phyloP scores from a whole-genome alignment of 2,329 filamentous ascomycete species.

The Xylaria digitata region DNA sequence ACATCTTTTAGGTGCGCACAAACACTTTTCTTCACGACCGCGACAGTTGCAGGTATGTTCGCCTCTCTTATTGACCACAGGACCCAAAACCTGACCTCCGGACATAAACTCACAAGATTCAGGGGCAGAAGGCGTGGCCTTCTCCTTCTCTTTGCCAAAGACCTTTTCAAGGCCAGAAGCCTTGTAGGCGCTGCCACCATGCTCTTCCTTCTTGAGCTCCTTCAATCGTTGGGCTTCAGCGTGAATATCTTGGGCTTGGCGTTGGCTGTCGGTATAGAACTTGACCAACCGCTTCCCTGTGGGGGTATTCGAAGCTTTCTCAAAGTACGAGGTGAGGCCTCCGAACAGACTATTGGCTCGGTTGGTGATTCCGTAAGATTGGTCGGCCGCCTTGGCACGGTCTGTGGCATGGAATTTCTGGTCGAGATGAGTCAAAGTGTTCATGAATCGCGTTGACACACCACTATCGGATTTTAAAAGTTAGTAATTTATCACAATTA shows the following conservation, averaged over 20 bases:
- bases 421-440: constrained; percentile 81
- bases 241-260: constrained; percentile 95
- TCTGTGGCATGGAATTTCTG: constrained; percentile 87
- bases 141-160: constrained; percentile 65
- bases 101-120: constrained; percentile 36
- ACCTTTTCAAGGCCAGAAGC: constrained; percentile 67
- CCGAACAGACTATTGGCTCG: constrained; percentile 73
- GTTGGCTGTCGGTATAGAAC: constrained; percentile 87
- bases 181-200: constrained; percentile 69
- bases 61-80: constrained; percentile 22
- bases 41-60: constrained; percentile 29
- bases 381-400: constrained; percentile 84
- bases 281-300: constrained; percentile 87
- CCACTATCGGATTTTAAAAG: constrained; percentile 56
- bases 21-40: not conserved
- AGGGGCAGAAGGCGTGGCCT: constrained; percentile 37
- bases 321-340: constrained; percentile 88
- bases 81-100: constrained; percentile 33
- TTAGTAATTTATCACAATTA: constrained; percentile 7
- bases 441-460: constrained; percentile 82
- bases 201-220: constrained; percentile 80
- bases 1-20: constrained; percentile 2
- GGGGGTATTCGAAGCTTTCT: constrained; percentile 88
- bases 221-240: constrained; percentile 88
- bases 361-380: constrained; percentile 82